A percentile compares a stretch with the other conserved stretches of the same genome.
Evolutionary conservation across 805 yeast species (phyloP).

Genomic region (Barnettozyma vustinii): DNA sequence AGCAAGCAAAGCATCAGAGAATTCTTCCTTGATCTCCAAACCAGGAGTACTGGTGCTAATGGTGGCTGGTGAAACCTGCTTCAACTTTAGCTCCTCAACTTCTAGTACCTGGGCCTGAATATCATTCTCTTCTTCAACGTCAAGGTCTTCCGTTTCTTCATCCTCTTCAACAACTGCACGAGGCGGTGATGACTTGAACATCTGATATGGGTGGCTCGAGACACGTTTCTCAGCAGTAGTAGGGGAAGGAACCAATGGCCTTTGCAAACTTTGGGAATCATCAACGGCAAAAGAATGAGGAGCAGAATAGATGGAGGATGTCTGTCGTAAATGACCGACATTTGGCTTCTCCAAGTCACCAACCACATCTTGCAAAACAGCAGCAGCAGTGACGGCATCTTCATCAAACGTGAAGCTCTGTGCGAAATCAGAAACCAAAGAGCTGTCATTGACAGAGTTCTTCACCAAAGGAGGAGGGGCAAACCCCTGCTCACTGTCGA

Average conservation of each 20-base stretch:
- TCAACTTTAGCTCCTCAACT: background rate
- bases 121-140: background rate
- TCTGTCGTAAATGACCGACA: background rate
- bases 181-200: constrained; percentile 13
- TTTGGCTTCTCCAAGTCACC: background rate
- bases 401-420: background rate
- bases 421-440: constrained; percentile 13
- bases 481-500: background rate
- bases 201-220: constrained; percentile 16
- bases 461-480: constrained; percentile 19
- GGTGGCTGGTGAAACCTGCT: constrained; percentile 1
- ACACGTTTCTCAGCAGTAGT: background rate
- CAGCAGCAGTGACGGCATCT: background rate
- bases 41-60: constrained; percentile 1
- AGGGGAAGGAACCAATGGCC: background rate
- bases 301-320: constrained; percentile 2
- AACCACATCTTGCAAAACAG: constrained; percentile 1
- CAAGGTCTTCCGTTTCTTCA: background rate
- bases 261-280: background rate
- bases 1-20: background rate
- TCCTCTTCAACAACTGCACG: constrained; percentile 1
- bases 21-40: background rate
- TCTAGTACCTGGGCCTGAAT: background rate
- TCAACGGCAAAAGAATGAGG: background rate
- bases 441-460: constrained; percentile 13